These are phyloP conservation scores for Plantago elongata DNA, from an alignment of 257 asterid species.

Conservation along the genomic window DNA sequence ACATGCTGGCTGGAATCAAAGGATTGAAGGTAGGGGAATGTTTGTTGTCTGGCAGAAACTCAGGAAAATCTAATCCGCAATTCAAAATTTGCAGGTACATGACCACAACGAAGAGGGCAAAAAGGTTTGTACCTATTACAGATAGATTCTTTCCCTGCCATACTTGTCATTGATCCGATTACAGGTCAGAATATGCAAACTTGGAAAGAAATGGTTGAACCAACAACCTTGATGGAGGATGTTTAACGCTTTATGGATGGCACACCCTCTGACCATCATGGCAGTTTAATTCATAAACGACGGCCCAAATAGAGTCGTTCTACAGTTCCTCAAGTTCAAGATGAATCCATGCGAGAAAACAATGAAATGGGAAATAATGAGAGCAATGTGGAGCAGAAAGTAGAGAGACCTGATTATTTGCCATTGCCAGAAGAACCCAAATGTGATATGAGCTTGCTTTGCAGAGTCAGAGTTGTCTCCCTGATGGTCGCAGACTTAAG, in stretches of 20 bases:
- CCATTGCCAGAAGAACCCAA: slow-evolving; percentile 90
- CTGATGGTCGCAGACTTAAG: slow-evolving; percentile 91
- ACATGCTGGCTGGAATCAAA: too few relatives aligned
- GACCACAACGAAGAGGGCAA: slow-evolving; percentile 96
- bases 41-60: slow-evolving; percentile 20
- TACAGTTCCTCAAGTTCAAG: slow-evolving; percentile 38
- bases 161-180: slow-evolving; percentile 81
- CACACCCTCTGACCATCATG: slow-evolving; percentile 78
- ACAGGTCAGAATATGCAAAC: slow-evolving; percentile 93
- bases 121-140: slow-evolving; percentile 92
- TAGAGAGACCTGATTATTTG: slow-evolving; percentile 52
- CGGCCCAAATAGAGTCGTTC: slow-evolving; percentile 77
- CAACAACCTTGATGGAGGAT: slow-evolving; percentile 88
- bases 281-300: slow-evolving; percentile 52
- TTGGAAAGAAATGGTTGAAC: slow-evolving; percentile 96
- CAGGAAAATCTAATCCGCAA: too few relatives aligned
- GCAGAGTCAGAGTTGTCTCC: slow-evolving; percentile 89
- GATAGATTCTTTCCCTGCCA: slow-evolving; percentile 71
- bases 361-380: slow-evolving; percentile 36
- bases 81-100: too few relatives aligned
- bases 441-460: slow-evolving; percentile 61
- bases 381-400: slow-evolving; percentile 34
- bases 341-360: slow-evolving; percentile 66
- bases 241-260: slow-evolving; percentile 82
- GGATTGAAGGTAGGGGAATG: too few relatives aligned